Evolutionary conservation across 495 filamentous ascomycete genomes (phyloP).

Genomic region (Penicillium cinerascens): DNA sequence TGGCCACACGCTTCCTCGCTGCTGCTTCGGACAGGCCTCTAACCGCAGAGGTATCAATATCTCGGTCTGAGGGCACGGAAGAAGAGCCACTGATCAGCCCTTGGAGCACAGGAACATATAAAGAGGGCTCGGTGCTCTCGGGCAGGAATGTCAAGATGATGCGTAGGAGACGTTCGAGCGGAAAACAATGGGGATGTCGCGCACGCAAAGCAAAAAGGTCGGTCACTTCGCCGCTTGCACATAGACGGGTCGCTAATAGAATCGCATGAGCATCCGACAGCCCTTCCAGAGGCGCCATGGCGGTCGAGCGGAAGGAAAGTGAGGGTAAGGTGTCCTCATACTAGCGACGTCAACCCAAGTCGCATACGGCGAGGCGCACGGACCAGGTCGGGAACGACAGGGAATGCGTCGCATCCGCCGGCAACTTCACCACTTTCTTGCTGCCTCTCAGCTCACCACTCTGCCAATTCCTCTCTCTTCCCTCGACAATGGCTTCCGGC

Average conservation of each 20-base stretch:
- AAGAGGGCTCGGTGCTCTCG: conserved; percentile 63
- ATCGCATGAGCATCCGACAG: conserved; percentile 48
- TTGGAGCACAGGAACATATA: conserved; percentile 60
- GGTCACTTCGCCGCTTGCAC: conserved; percentile 54
- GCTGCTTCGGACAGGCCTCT: conserved; percentile 59
- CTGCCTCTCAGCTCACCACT: conserved; percentile 22
- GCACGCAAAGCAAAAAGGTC: conserved; percentile 60
- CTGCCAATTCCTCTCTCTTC: conserved; percentile 20
- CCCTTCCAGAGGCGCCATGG: conserved; percentile 41
- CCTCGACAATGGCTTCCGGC: conserved; percentile 70
- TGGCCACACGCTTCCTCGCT: conserved; percentile 66
- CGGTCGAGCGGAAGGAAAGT: conserved; percentile 9
- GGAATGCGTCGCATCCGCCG: conserved; percentile 37
- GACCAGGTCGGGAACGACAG: conserved; percentile 40
- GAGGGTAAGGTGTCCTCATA: conserved; percentile 21
- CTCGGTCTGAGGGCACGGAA: conserved; percentile 19
- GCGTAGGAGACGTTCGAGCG: conserved; percentile 66
- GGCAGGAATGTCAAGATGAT: conserved; percentile 84
- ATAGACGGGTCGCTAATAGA: conserved; percentile 45
- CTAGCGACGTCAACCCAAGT: conserved; percentile 22
- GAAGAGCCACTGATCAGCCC: conserved; percentile 48
- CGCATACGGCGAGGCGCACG: conserved; percentile 35
- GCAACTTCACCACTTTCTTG: conserved; percentile 24
- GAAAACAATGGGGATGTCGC: conserved; percentile 55
- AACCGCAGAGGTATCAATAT: conserved; percentile 58